These are phyloP conservation scores for Hordeum pubiflorum DNA, from an alignment of 202 grass and related monocot genomes.

Conservation along the genomic window DNA sequence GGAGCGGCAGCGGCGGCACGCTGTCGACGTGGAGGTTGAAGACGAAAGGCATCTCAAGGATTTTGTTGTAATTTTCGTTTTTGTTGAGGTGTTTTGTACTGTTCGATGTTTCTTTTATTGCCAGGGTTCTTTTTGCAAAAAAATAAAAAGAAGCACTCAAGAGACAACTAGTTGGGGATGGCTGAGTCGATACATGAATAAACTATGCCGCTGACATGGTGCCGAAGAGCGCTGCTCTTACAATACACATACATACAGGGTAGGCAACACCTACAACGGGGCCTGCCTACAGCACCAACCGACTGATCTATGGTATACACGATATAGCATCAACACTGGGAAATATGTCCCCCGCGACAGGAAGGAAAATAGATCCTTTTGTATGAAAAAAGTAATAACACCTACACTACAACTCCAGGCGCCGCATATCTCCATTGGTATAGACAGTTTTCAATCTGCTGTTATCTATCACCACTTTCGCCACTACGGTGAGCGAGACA, in stretches of 20 bases:
- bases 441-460: slow-evolving; percentile 28
- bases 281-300: slow-evolving; percentile 9
- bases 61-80: too few species aligned
- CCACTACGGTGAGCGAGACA: not conserved
- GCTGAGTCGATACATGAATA: slow-evolving; percentile 2
- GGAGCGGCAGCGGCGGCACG: too few species aligned
- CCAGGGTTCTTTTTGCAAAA: too few species aligned
- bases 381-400: slow-evolving; percentile 34
- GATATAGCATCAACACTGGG: slow-evolving; percentile 18
- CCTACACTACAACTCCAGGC: slow-evolving; percentile 34
- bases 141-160: too few species aligned
- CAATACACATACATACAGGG: slow-evolving; percentile 38
- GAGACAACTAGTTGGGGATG: not conserved
- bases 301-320: slow-evolving; percentile 41
- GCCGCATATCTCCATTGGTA: slow-evolving; percentile 19
- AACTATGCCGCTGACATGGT: not conserved
- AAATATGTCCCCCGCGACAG: not conserved
- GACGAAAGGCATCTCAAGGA: too few species aligned
- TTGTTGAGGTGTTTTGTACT: too few species aligned
- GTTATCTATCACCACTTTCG: slow-evolving; percentile 21
- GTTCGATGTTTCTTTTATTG: too few species aligned
- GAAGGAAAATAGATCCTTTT: slow-evolving; percentile 22
- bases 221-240: slow-evolving; percentile 20
- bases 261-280: slow-evolving; percentile 11
- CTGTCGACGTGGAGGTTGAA: too few species aligned